phyloP scores from a whole-genome alignment of 2,329 filamentous ascomycete genomes.

The Paracoccidioides brasiliensis region DNA sequence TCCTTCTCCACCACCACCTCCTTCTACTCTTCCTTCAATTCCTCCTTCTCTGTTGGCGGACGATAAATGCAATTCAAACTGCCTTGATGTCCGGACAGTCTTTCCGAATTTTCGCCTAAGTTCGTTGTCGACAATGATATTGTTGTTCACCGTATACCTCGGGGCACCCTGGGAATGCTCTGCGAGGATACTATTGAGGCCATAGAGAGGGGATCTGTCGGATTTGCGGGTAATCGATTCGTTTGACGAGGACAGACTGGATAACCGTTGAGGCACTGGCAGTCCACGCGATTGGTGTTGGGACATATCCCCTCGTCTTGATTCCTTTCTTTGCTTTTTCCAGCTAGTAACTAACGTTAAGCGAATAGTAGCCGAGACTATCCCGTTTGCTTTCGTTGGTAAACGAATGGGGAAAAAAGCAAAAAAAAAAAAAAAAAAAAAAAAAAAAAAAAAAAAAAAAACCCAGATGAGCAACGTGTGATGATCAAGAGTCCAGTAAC shows the following conservation, averaged over 20 bases:
- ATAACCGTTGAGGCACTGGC: conserved; percentile 2
- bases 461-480: neutral
- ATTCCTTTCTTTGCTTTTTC: neutral
- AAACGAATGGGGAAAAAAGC: neutral
- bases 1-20: neutral
- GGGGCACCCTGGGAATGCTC: neutral
- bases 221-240: neutral
- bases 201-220: neutral
- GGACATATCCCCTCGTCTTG: neutral
- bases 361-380: neutral
- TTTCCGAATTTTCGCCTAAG: neutral
- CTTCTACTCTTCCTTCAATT: neutral
- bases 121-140: neutral
- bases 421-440: neutral
- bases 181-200: neutral
- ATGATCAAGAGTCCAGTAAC: neutral
- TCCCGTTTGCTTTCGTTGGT: neutral
- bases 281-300: neutral
- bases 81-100: neutral
- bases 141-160: neutral
- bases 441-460: neutral
- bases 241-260: conserved; percentile 1
- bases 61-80: neutral
- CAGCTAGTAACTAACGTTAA: neutral
- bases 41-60: neutral